A percentile compares a stretch with the other conserved stretches of the same genome.
Evolutionary conservation across 345 rosid species (phyloP).

Genomic region (Camelina laxa): DNA sequence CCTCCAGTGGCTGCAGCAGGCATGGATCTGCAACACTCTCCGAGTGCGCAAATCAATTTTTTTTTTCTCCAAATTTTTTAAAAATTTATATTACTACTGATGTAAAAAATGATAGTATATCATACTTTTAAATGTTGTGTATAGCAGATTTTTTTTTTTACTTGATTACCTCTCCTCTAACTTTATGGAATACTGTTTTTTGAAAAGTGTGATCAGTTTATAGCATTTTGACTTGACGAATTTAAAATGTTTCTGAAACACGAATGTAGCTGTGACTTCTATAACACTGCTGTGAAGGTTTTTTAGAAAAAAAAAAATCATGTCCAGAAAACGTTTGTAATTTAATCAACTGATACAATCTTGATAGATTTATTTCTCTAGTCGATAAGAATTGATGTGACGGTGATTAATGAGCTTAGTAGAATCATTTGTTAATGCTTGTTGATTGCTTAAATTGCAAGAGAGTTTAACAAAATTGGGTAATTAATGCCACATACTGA

Average conservation of each 20-base stretch:
- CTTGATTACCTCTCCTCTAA: too few relatives aligned
- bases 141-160: too few relatives aligned
- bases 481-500: neutral
- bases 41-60: slow-evolving; percentile 32
- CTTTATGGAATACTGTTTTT: too few relatives aligned
- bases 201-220: too few relatives aligned
- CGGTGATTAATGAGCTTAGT: neutral
- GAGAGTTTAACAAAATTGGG: neutral
- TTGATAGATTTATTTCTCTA: neutral
- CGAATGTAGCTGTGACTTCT: too few relatives aligned
- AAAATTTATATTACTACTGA: neutral
- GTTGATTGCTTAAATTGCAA: neutral
- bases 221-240: too few relatives aligned
- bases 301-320: neutral
- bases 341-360: neutral
- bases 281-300: too few relatives aligned
- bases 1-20: slow-evolving; percentile 30
- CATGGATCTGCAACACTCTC: slow-evolving; percentile 42
- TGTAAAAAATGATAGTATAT: too few relatives aligned
- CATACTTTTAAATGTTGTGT: too few relatives aligned
- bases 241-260: too few relatives aligned
- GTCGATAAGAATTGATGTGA: neutral
- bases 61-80: neutral
- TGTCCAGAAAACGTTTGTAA: neutral
- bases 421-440: neutral